Base-by-base conservation (phyloP, 1,284 basidiomycete species). In the Mycosarcoma mackinlayi region DNA sequence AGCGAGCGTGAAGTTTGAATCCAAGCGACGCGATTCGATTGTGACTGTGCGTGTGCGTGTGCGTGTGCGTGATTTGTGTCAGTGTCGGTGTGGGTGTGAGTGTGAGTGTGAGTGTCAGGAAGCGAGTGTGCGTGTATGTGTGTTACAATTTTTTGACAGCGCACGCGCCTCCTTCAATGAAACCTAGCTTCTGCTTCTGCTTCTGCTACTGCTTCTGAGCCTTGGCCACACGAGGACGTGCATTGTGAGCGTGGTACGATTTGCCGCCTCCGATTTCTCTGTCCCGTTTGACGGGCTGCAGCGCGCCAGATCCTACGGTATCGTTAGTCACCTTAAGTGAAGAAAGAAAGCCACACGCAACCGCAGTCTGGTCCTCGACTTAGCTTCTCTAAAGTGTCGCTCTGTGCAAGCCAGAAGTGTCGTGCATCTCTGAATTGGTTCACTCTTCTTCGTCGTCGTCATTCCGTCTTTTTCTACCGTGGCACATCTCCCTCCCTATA, bases 261-360 rank as follows among this genome's bases (percentile, higher is more conserved):
- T 41, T 24, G 30, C 41, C 27, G 41, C 18, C 41, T 42, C 27
- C 18, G 16, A 21, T 40, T 49, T 61, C 34, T 33, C n/a, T n/a
- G n/a, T 44, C 51, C 51, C 45, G 58, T 28, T 24, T 33, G 34
- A 23, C 14, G 13, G 45, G 44, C 51, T 49, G 52, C 53, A 63
- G 61, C 61, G 54, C 61, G 61, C 54, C 38, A 57, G 57, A 57
- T 19, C n/a, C n/a, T n/a, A n/a, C n/a, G n/a, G n/a, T n/a, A n/a
- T n/a, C n/a, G n/a, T n/a, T n/a, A n/a, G n/a, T n/a, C n/a, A n/a
- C n/a, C n/a, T n/a, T n/a, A n/a, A n/a, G n/a, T n/a, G 19, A 39
- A 40, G 19, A 25, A 30, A 23, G 24, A 40, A 39, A 50, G 44
- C 40, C 53, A 55, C 46, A 61, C 59, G 47, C 59, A 50, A 40